Conservation (phyloP, 129 eudicot genomes). For the Deinandra increscens region DNA sequence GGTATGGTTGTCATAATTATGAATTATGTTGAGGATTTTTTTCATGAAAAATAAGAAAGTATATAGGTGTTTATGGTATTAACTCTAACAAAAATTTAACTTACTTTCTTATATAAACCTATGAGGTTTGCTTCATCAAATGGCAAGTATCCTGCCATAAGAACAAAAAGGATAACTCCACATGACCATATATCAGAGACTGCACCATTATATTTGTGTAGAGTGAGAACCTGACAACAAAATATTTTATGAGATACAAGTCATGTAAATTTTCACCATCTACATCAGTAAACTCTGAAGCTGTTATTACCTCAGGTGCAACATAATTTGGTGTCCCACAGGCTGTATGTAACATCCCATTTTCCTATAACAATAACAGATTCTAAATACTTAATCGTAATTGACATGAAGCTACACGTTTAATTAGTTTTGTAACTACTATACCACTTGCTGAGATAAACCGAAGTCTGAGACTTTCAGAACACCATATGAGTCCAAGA, state of each 20-base stretch:
- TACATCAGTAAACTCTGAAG: slow-evolving; percentile 5
- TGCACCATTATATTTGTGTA: slow-evolving; percentile 85
- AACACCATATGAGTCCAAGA: slow-evolving; percentile 65
- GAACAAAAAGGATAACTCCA: slow-evolving; percentile 91
- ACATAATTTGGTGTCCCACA: slow-evolving; percentile 97
- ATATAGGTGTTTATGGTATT: neutral
- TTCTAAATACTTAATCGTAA: neutral
- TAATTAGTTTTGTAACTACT: neutral
- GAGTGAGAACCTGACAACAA: slow-evolving; percentile 67
- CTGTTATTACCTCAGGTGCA: slow-evolving; percentile 81
- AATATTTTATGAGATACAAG: slow-evolving; percentile 9
- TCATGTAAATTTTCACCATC: slow-evolving; percentile 7
- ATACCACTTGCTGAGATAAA: slow-evolving; percentile 83
- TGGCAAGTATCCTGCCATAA: slow-evolving; percentile 96
- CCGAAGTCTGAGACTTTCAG: slow-evolving; percentile 97
- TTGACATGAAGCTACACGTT: neutral
- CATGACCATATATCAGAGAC: slow-evolving; percentile 92
- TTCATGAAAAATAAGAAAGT: too few relatives aligned
- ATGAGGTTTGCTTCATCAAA: slow-evolving; percentile 82
- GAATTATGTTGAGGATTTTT: too few relatives aligned
- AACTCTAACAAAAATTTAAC: slow-evolving; percentile 2
- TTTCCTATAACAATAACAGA: slow-evolving; percentile 46
- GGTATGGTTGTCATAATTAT: too few relatives aligned
- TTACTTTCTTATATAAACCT: slow-evolving; percentile 63
- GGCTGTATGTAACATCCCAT: slow-evolving; percentile 87